Conservation (phyloP, 2,329 filamentous ascomycete species). For the Colletotrichum phormii region DNA sequence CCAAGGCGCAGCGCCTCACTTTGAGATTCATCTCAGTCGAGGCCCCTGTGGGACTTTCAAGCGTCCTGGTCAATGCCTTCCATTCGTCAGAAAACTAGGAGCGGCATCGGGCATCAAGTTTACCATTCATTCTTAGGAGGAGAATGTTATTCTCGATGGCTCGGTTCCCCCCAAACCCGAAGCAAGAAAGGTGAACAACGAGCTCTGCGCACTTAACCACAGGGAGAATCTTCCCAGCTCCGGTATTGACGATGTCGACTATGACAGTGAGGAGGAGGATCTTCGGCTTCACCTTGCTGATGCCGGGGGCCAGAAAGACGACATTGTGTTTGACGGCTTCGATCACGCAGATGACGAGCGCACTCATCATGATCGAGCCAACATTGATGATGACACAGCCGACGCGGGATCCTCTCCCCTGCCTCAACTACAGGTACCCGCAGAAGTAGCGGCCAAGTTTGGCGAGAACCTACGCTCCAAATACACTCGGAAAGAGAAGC, state of each 20-base stretch:
- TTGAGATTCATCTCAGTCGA: conserved; percentile 15
- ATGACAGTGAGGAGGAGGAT: neutral
- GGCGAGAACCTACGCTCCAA: neutral
- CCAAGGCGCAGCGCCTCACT: rapidly evolving
- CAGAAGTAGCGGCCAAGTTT: neutral
- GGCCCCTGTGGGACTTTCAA: neutral
- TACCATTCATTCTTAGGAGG: conserved; percentile 13
- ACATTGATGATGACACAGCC: neutral
- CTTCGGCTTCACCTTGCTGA: neutral
- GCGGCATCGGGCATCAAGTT: neutral
- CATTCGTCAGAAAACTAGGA: neutral
- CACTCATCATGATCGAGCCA: neutral
- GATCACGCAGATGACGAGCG: neutral
- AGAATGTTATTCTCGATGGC: conserved; percentile 4
- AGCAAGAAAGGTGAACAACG: neutral
- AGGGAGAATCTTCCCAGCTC: too few species aligned
- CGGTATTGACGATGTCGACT: neutral
- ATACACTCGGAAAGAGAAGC: neutral
- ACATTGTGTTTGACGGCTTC: neutral
- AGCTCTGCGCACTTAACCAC: neutral
- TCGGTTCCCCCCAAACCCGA: neutral
- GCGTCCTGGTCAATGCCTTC: neutral
- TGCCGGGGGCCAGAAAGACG: too few species aligned
- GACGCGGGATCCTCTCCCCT: neutral
- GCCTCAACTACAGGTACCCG: neutral